A percentile compares a stretch with the other conserved stretches of the same genome.
Evolutionary conservation across 192 early-diverging fungal genomes (phyloP).

Genomic region (Rhizophagus clarus): DNA sequence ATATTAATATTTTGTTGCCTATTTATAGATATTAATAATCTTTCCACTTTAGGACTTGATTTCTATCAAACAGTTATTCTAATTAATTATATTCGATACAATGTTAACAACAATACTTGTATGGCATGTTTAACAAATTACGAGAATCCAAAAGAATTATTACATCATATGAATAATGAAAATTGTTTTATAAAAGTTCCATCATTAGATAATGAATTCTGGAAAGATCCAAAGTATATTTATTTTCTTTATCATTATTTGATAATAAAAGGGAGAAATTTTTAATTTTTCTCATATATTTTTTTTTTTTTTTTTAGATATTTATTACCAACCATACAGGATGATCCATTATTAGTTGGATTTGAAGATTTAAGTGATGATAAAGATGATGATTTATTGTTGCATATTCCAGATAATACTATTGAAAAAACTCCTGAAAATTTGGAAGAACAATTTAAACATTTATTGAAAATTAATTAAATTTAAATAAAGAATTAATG

Average conservation of each 20-base stretch:
- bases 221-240: conserved; percentile 71
- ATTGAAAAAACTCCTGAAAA: conserved; percentile 12
- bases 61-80: conserved; percentile 84
- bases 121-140: conserved; percentile 67
- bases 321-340: conserved; percentile 80
- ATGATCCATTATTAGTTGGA: conserved; percentile 83
- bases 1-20: no score
- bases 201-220: conserved; percentile 57
- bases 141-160: conserved; percentile 48
- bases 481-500: no score
- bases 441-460: not conserved
- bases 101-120: conserved; percentile 63
- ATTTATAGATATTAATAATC: not conserved
- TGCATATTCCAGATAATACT: conserved; percentile 1
- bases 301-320: conserved; percentile 37
- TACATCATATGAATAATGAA: conserved; percentile 63
- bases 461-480: not conserved
- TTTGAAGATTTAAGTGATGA: conserved; percentile 66
- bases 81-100: conserved; percentile 84
- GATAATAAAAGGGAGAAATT: not conserved
- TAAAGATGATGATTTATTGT: conserved; percentile 12
- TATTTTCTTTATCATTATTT: not conserved
- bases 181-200: conserved; percentile 58
- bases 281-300: not conserved
- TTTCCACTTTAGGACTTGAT: conserved; percentile 53